Conservation (phyloP, 257 asterid genomes). For the Nemophila menziesii region DNA sequence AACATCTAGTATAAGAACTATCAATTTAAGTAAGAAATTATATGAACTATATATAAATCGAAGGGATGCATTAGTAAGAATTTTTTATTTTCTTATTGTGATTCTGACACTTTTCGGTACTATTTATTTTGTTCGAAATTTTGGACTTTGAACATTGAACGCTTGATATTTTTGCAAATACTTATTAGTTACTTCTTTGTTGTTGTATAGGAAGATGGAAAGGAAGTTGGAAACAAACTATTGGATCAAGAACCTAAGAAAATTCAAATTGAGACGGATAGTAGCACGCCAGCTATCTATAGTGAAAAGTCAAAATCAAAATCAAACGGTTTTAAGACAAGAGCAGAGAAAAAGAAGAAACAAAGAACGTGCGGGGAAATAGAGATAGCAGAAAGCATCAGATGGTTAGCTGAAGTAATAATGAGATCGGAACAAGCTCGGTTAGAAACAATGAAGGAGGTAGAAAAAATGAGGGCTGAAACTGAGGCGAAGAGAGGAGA, state of each 20-base stretch:
- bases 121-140: too few species aligned
- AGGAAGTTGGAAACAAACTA: slow-evolving; percentile 24
- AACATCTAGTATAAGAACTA: too few species aligned
- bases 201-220: slow-evolving; percentile 29
- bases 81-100: too few species aligned
- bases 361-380: slow-evolving; percentile 21
- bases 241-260: slow-evolving; percentile 30
- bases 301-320: slow-evolving; percentile 23
- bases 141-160: too few species aligned
- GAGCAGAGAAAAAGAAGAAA: slow-evolving; percentile 23
- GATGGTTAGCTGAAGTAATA: slow-evolving; percentile 62
- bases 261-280: slow-evolving; percentile 29
- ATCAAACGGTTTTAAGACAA: slow-evolving; percentile 19
- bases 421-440: slow-evolving; percentile 64
- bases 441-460: slow-evolving; percentile 60
- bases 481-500: slow-evolving; percentile 68
- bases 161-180: not conserved
- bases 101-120: too few species aligned
- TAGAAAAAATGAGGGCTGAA: slow-evolving; percentile 68
- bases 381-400: slow-evolving; percentile 56
- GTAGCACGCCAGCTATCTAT: slow-evolving; percentile 54
- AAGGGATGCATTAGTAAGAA: too few species aligned
- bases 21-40: too few species aligned
- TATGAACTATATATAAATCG: too few species aligned
- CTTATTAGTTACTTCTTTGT: not conserved